Evolutionary conservation across 768 basidiomycete species (phyloP).

Genomic region (Lenzites betulinus): DNA sequence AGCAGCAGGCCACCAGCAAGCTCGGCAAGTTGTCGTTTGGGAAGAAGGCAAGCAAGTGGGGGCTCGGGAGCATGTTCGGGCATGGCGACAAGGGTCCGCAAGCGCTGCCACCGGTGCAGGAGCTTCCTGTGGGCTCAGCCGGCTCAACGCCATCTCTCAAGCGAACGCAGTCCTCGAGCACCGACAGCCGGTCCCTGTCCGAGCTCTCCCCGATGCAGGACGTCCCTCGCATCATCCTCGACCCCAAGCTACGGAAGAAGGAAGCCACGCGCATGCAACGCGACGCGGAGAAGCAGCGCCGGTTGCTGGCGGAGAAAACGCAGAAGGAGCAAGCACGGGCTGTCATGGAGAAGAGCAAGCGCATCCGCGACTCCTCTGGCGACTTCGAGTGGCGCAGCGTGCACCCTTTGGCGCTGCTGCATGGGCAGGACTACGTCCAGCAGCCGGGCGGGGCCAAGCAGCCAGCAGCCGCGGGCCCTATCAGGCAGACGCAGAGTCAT

Average conservation of each 20-base stretch:
- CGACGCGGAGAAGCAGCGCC: conserved; percentile 85
- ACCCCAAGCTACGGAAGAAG: conserved; percentile 78
- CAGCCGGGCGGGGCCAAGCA: conserved; percentile 41
- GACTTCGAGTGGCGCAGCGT: conserved; percentile 30
- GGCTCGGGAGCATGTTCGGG: conserved; percentile 66
- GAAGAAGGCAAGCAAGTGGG: conserved; percentile 72
- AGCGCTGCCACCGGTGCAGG: conserved; percentile 70
- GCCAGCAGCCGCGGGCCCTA: conserved; percentile 57
- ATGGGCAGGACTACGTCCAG: conserved; percentile 34
- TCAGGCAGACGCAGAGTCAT: conserved; percentile 56
- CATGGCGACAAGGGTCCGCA: conserved; percentile 58
- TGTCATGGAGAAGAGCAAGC: conserved; percentile 87
- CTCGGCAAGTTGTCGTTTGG: conserved; percentile 60
- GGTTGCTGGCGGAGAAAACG: conserved; percentile 69
- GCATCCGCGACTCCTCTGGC: conserved; percentile 58
- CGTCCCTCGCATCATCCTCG: conserved; percentile 43
- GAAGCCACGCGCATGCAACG: conserved; percentile 75
- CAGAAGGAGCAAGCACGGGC: conserved; percentile 89
- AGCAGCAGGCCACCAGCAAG: conserved; percentile 43
- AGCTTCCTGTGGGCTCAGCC: conserved; percentile 55
- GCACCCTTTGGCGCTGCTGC: conserved; percentile 37
- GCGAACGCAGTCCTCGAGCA: conserved; percentile 76
- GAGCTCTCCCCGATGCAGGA: conserved; percentile 48
- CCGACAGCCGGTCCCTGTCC: conserved; percentile 66
- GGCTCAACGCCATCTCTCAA: conserved; percentile 69